Evolutionary conservation across 805 yeast species (phyloP).

Genomic region (Kazachstania bromeliacearum): DNA sequence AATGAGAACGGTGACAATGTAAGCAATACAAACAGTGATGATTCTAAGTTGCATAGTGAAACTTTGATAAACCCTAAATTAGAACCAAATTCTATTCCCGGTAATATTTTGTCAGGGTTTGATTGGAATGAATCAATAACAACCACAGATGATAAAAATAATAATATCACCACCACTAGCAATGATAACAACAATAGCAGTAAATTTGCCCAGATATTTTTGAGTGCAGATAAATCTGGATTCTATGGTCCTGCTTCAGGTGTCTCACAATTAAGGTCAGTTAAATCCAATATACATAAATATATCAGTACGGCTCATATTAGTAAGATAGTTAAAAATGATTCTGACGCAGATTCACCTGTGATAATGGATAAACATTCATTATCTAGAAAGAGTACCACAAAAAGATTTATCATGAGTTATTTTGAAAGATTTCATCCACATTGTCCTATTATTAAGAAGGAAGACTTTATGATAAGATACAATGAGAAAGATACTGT

Average conservation of each 20-base stretch:
- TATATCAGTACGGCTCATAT: neutral
- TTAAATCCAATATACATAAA: constrained; percentile 12
- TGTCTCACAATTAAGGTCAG: constrained; percentile 43
- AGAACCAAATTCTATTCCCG: constrained; percentile 3
- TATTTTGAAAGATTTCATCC: constrained; percentile 54
- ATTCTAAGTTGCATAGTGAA: neutral
- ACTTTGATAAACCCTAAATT: neutral
- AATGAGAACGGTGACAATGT: too few species aligned
- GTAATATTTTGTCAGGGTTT: constrained; percentile 33
- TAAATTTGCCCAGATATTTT: constrained; percentile 4
- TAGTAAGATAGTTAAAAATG: neutral
- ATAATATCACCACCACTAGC: neutral
- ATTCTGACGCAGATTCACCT: neutral
- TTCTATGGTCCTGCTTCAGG: constrained; percentile 59
- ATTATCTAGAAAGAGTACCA: constrained; percentile 7
- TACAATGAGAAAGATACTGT: constrained; percentile 35
- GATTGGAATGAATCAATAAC: constrained; percentile 42
- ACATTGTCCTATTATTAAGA: constrained; percentile 51
- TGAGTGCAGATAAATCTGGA: constrained; percentile 45
- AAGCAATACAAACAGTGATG: neutral
- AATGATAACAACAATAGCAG: constrained; percentile 13
- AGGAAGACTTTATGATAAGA: constrained; percentile 40
- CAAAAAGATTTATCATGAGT: constrained; percentile 33
- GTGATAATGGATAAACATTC: constrained; percentile 2
- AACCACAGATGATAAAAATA: constrained; percentile 26